These are phyloP conservation scores for Sicyos edulis DNA, from an alignment of 306 rosid species.

Conservation along the genomic window DNA sequence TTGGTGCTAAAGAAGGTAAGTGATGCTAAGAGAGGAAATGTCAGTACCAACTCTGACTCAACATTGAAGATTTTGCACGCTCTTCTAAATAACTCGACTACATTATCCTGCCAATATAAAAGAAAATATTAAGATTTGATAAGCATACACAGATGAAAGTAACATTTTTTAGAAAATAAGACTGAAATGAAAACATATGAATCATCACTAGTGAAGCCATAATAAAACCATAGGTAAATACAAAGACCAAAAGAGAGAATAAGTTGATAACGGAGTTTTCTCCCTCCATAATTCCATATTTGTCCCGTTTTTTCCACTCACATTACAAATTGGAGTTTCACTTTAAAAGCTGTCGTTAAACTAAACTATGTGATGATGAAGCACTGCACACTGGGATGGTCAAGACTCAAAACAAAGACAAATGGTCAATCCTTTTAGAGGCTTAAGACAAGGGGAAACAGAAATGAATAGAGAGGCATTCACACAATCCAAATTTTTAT, in stretches of 20 bases:
- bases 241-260: slow-evolving; percentile 1
- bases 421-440: too few species aligned
- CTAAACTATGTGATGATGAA: too few species aligned
- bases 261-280: too few species aligned
- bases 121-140: slow-evolving; percentile 21
- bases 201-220: neutral
- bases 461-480: too few species aligned
- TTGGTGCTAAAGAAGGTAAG: slow-evolving; percentile 4
- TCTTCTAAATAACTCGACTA: slow-evolving; percentile 68
- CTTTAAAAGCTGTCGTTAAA: too few species aligned
- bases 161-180: neutral
- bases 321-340: too few species aligned
- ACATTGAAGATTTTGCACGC: slow-evolving; percentile 82
- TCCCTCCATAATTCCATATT: too few species aligned
- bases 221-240: neutral
- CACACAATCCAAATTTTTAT: too few species aligned
- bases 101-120: slow-evolving; percentile 62
- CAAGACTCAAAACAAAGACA: too few species aligned
- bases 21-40: slow-evolving; percentile 19
- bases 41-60: slow-evolving; percentile 79
- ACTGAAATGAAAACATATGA: neutral
- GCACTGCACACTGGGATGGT: too few species aligned
- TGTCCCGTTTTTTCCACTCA: too few species aligned
- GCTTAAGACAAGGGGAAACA: too few species aligned
- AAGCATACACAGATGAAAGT: neutral